Base-by-base conservation (phyloP, 805 yeast species). In the Naumovozyma dairenensis region DNA sequence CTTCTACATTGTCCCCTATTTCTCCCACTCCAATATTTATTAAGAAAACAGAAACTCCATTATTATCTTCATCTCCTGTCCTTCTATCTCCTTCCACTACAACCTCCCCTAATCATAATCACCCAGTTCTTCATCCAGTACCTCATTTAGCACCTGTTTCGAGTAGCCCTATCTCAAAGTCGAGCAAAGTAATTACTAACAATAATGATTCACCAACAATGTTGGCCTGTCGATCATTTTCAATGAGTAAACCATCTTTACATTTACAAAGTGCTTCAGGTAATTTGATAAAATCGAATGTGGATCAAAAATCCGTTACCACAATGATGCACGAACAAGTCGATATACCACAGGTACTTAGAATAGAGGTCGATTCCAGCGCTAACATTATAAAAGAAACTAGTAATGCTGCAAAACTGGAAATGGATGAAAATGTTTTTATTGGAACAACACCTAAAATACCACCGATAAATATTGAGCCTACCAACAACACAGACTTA, bases 231-330 rank as follows among this genome's bases (percentile, higher is more conserved):
- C 38, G 45, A 3, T 50, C 56, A 2, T 40, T 42, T 16, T 46
- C 54, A 2, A 36, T 57, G 21, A 53, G 60, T 34, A 49, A 56
- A 31, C 63, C 63, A 13, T 54, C 59, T 3, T 51, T 61, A 21
- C 64, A 61, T 32, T 20, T 60, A 38, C 43, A 57, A 17, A 40
- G 44, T 31, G 63, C 57, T 16, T 53, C 54, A 37, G 67, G 65
- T 32, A 65, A 59, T 33, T 46, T 60, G 21, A 60, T 59, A n/a
- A 56, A 48, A 22, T 55, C 59, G 19, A 49, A 47, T 28, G 40
- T 32, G 6, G 50, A 48, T 20, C 42, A 36, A 12, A 49, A 43
- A 15, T 33, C 45, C 2, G 41, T 42, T 8, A 33, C 45, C 5
- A 46, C 44, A 30, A 39, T 42, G 20, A 36, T 47, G 4, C 48